Conservation (phyloP, 2,329 filamentous ascomycete species). For the Aspergillus tubingensis region DNA sequence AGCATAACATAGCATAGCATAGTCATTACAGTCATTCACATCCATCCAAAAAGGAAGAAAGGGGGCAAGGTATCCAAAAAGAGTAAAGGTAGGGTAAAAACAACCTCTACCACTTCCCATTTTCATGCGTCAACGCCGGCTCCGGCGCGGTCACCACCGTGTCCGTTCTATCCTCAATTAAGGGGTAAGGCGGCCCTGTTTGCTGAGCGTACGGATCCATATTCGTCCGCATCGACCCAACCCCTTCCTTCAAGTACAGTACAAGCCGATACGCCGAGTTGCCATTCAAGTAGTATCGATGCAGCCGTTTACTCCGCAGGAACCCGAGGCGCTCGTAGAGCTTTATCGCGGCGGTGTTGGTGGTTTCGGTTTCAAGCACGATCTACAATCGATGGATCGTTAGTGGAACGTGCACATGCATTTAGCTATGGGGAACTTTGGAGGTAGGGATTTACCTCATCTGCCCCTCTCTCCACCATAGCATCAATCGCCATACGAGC, state of each 20-base stretch:
- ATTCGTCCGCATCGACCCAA: constrained; percentile 45
- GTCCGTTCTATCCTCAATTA: background rate
- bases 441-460: constrained; percentile 60
- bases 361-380: constrained; percentile 93
- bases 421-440: background rate
- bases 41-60: background rate
- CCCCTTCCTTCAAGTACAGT: constrained; percentile 70
- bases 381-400: constrained; percentile 50
- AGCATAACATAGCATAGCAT: constrained; percentile 5
- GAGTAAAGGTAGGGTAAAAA: too few species aligned
- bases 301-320: constrained; percentile 84
- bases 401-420: background rate
- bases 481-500: constrained; percentile 89
- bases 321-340: constrained; percentile 94
- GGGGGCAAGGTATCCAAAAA: too few species aligned
- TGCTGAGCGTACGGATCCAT: constrained; percentile 36
- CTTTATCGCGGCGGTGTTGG: constrained; percentile 84
- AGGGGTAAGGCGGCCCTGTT: constrained; percentile 14
- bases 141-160: constrained; percentile 8
- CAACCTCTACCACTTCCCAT: constrained; percentile 16
- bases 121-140: constrained; percentile 26
- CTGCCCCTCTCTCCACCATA: constrained; percentile 80
- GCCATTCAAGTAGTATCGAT: constrained; percentile 94
- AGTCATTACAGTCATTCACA: background rate
- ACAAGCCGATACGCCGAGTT: constrained; percentile 91